Evolutionary conservation across 2,329 filamentous ascomycete species (phyloP), one percentile per base, ranked within the genome.

Genomic region (Arthrobotrys conoides): DNA sequence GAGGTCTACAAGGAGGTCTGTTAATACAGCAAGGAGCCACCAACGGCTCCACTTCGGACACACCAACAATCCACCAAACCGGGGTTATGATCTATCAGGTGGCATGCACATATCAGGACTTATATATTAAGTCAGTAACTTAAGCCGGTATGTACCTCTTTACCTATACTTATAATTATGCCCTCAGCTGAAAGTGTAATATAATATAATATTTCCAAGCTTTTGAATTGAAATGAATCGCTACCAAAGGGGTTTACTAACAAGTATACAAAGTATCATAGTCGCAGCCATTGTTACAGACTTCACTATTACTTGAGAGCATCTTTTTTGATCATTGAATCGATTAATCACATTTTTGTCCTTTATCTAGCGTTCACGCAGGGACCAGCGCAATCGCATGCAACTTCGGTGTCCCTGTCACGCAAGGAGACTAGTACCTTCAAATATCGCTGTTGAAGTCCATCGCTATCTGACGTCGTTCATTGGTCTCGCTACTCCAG

Each of bases 21-120:
- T 51, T 51, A 51, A 51, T 22, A 27, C 33, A 44, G 55, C 18
- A 61, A 61, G 55, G 55, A 49, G 38, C 33, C 65, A 61, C 44
- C 44, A 36, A 59, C 67, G 67, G 67, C 67, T 71, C 67, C 67
- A 71, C 67, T 71, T 63, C 44, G 67, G 41, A 41, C 44, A 33
- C 24, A 53, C 67, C 67, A 71, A 71, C 67, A 71, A 55, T 30
- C 46, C 67, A 63, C 59, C 55, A 44, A 71, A 71, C 67, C 55
- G 16, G 67, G 55, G 57, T 71, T 27, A 63, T 71, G 24, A 63
- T 59, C 67, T 44, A 44, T 61, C 55, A 61, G 55, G 55, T 61
- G 55, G 55, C 14, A 46, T 46, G 41, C 41, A n/a, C 41, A 18
- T 61, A 33, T n/a, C 18, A 33, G 55, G 41, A 61, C 55, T 30